phyloP scores from a whole-genome alignment of 2,329 filamentous ascomycete genomes.

The Exophiala dermatitidis region DNA sequence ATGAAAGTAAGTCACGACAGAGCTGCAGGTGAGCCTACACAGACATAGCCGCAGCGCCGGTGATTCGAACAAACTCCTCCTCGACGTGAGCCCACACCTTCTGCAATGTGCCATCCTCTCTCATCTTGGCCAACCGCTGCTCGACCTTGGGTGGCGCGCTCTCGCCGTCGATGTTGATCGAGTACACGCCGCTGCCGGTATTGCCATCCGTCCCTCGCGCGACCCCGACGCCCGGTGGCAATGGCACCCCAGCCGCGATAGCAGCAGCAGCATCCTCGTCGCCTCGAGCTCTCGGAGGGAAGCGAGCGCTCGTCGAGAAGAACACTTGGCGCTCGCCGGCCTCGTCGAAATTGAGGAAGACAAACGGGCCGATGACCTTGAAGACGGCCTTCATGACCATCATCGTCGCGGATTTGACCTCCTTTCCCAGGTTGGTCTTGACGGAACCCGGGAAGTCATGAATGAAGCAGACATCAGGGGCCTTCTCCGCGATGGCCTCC shows the following conservation, averaged over 20 bases:
- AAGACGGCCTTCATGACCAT: constrained; percentile 27
- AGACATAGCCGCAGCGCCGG: constrained; percentile 12
- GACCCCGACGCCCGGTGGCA: constrained; percentile 13
- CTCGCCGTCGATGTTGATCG: constrained; percentile 22
- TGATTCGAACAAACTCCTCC: not conserved
- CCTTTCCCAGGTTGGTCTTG: constrained; percentile 39
- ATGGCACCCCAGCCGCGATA: constrained; percentile 16
- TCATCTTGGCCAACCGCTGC: constrained; percentile 27
- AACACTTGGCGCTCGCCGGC: constrained; percentile 43
- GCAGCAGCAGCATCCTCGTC: constrained; percentile 5
- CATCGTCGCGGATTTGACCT: constrained; percentile 29
- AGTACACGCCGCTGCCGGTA: constrained; percentile 31
- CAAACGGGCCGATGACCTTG: constrained; percentile 29
- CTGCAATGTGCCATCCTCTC: constrained; percentile 26
- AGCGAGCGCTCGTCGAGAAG: constrained; percentile 33
- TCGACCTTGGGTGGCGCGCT: constrained; percentile 9
- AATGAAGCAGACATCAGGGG: constrained; percentile 43
- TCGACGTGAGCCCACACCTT: constrained; percentile 31
- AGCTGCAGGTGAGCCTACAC: not conserved
- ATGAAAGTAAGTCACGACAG: not conserved
- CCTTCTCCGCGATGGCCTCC: constrained; percentile 43
- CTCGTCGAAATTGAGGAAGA: constrained; percentile 31
- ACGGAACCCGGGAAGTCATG: constrained; percentile 46
- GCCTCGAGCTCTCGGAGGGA: constrained; percentile 13
- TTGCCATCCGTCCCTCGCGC: constrained; percentile 26